Evolutionary conservation across 2,329 filamentous ascomycete species (phyloP).

Genomic region (Aureobasidium namibiae): DNA sequence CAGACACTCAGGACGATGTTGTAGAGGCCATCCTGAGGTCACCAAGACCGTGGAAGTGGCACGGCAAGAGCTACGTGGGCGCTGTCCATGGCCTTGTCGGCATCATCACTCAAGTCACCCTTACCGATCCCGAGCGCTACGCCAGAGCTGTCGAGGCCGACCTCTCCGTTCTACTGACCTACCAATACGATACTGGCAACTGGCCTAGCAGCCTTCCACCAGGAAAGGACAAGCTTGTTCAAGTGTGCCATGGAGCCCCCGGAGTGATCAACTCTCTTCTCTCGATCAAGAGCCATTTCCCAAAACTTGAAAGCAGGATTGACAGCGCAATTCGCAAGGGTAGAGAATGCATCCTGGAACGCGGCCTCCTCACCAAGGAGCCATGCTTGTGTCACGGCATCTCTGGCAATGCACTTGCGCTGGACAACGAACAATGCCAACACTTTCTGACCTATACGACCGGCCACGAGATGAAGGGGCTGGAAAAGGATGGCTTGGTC

Average conservation of each 20-base stretch:
- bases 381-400: slow-evolving; percentile 59
- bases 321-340: slow-evolving; percentile 45
- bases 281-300: slow-evolving; percentile 49
- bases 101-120: slow-evolving; percentile 61
- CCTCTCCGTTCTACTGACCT: slow-evolving; percentile 48
- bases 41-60: slow-evolving; percentile 55
- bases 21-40: slow-evolving; percentile 52
- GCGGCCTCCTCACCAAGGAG: slow-evolving; percentile 54
- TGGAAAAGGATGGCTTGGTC: slow-evolving; percentile 44
- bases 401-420: slow-evolving; percentile 54
- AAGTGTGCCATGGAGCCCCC: slow-evolving; percentile 61
- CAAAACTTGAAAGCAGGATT: slow-evolving; percentile 45
- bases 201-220: slow-evolving; percentile 50
- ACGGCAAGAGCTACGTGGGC: slow-evolving; percentile 55
- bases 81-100: slow-evolving; percentile 61
- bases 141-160: slow-evolving; percentile 47
- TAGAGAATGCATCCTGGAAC: slow-evolving; percentile 46
- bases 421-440: slow-evolving; percentile 41
- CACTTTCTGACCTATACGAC: slow-evolving; percentile 54
- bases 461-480: slow-evolving; percentile 46
- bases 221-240: slow-evolving; percentile 45
- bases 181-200: slow-evolving; percentile 55
- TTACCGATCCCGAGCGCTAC: slow-evolving; percentile 47
- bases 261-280: slow-evolving; percentile 53
- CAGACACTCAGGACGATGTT: slow-evolving; percentile 47